Percentiles rank a stretch among this genome's conserved stretches.
phyloP scores from a whole-genome alignment of 2,329 filamentous ascomycete genomes.

The Raffaelea ambrosiae region DNA sequence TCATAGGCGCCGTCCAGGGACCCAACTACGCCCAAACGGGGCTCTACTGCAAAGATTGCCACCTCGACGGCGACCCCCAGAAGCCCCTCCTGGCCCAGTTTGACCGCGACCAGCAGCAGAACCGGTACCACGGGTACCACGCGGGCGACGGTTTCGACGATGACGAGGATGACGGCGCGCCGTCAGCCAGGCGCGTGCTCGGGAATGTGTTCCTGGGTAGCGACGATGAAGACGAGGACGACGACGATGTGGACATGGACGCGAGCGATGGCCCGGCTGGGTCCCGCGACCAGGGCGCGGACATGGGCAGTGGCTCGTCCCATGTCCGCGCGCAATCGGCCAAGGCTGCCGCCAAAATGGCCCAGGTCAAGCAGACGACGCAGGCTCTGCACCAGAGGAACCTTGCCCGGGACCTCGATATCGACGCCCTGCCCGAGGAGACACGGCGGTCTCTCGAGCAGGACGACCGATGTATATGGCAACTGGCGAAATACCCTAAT shows the following conservation, averaged over 20 bases:
- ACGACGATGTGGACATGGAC: neutral
- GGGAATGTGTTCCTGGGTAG: neutral
- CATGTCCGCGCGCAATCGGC: too few relatives aligned
- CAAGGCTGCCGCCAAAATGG: too few relatives aligned
- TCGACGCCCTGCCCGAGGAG: conserved; percentile 7
- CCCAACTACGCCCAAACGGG: conserved; percentile 37
- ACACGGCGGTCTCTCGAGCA: conserved; percentile 13
- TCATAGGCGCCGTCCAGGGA: conserved; percentile 49
- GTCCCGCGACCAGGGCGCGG: neutral
- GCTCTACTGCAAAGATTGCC: conserved; percentile 39
- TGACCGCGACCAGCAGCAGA: conserved; percentile 35
- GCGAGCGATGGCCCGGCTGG: neutral
- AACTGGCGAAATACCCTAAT: conserved; percentile 5
- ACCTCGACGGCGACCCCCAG: conserved; percentile 32
- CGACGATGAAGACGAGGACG: neutral
- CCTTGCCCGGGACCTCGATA: conserved; percentile 6
- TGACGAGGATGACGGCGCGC: neutral
- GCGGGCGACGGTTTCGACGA: too few relatives aligned
- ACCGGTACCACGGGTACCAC: too few relatives aligned
- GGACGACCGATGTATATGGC: conserved; percentile 10
- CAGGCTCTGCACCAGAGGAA: conserved; percentile 5
- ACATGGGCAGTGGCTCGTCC: too few relatives aligned
- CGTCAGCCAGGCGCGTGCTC: neutral
- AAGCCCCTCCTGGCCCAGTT: conserved; percentile 35
- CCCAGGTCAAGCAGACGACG: too few relatives aligned